These are phyloP conservation scores for Glonium stellatum DNA, from an alignment of 495 filamentous ascomycete genomes.

Conservation along the genomic window DNA sequence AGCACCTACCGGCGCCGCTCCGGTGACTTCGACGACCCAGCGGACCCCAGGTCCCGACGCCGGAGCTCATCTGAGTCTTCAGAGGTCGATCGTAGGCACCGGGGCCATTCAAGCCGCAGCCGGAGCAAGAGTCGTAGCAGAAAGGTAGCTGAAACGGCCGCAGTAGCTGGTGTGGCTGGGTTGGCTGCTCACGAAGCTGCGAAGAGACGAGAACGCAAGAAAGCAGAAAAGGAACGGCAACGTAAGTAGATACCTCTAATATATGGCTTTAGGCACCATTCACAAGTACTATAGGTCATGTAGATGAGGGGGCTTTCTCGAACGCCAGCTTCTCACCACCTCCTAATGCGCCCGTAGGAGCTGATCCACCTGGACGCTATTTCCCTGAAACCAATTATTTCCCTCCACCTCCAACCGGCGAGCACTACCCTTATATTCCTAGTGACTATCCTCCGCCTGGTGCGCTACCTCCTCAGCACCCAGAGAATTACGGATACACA, in stretches of 20 bases:
- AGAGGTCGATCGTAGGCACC: constrained; percentile 44
- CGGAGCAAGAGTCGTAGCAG: constrained; percentile 34
- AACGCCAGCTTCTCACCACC: constrained; percentile 37
- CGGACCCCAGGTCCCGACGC: constrained; percentile 21
- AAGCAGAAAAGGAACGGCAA: constrained; percentile 35
- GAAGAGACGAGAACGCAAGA: constrained; percentile 59
- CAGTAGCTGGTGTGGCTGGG: constrained; percentile 66
- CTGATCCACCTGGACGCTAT: constrained; percentile 17
- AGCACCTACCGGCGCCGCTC: constrained; percentile 19
- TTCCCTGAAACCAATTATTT: constrained; percentile 39
- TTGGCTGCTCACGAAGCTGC: constrained; percentile 65
- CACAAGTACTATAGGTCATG: constrained; percentile 15
- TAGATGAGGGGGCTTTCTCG: constrained; percentile 30
- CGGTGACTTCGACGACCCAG: constrained; percentile 25
- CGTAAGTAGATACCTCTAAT: constrained; percentile 10
- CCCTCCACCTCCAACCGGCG: constrained; percentile 37
- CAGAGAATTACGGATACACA: constrained; percentile 13
- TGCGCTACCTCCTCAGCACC: constrained; percentile 7
- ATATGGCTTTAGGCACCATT: neutral
- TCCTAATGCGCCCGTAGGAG: constrained; percentile 39
- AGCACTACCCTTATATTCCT: constrained; percentile 37
- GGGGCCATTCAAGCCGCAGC: constrained; percentile 40
- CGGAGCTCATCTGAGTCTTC: constrained; percentile 30
- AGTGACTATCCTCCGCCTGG: constrained; percentile 36
- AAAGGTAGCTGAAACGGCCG: constrained; percentile 59